Conservation (phyloP, 2,329 filamentous ascomycete species). For the Xylariales sp. region DNA sequence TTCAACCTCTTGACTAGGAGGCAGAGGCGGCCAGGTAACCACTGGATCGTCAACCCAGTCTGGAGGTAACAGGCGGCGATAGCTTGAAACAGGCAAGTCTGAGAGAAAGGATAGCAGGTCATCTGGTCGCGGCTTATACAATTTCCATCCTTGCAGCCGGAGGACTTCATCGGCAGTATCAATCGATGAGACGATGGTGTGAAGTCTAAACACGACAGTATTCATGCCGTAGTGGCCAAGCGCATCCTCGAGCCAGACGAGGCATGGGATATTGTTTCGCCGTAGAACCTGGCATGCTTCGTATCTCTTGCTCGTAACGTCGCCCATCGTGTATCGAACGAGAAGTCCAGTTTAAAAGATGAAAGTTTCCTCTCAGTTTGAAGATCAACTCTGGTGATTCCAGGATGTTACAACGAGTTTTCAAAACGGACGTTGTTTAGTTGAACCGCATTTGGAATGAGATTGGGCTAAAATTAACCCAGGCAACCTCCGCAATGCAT, state of each 20-base stretch:
- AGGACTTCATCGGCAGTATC: slow-evolving; percentile 1
- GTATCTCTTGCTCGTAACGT: background rate
- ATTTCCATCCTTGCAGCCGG: slow-evolving; percentile 1
- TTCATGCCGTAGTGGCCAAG: slow-evolving; percentile 7
- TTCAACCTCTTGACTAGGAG: background rate
- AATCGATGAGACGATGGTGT: slow-evolving; percentile 1
- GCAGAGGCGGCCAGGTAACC: slow-evolving; percentile 2
- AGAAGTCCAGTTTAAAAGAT: background rate
- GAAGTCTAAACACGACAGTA: background rate
- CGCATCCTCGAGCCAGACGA: slow-evolving; percentile 6
- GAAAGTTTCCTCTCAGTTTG: background rate
- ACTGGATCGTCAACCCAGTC: slow-evolving; percentile 3
- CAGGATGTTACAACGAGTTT: background rate
- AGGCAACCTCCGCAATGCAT: slow-evolving; percentile 21
- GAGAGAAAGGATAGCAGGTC: slow-evolving; percentile 1
- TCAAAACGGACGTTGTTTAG: background rate
- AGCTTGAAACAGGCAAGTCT: slow-evolving; percentile 4
- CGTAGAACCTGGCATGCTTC: background rate
- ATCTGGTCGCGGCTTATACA: slow-evolving; percentile 1
- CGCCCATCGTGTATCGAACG: background rate
- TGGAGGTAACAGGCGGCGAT: slow-evolving; percentile 3
- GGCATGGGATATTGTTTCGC: background rate
- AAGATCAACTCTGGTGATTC: background rate
- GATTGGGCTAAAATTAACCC: slow-evolving; percentile 27
- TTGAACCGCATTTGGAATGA: background rate